phyloP scores from a whole-genome alignment of 148 eudicot species.

The Dianthus caryophyllus region DNA sequence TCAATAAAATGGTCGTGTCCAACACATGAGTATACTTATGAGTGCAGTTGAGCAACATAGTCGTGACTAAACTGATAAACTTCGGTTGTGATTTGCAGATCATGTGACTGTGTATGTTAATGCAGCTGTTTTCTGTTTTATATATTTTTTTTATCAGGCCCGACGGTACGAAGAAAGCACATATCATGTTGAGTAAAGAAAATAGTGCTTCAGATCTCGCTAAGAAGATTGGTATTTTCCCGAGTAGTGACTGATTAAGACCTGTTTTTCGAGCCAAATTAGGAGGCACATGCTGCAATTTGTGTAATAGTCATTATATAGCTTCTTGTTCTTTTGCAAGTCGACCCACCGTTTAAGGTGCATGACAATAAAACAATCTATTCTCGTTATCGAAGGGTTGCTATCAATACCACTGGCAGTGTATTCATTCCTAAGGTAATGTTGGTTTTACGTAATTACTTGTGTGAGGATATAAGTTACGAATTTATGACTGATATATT shows the following conservation, averaged over 20 bases:
- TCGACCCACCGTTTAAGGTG: too few species aligned
- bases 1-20: too few species aligned
- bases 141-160: constrained; percentile 30
- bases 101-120: background rate
- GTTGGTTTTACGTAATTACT: background rate
- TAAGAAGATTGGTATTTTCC: constrained; percentile 39
- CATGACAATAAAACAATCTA: constrained; percentile 37
- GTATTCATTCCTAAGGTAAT: constrained; percentile 66
- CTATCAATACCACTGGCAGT: constrained; percentile 80
- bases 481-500: too few species aligned
- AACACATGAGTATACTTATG: too few species aligned
- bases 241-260: constrained; percentile 22
- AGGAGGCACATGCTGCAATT: constrained; percentile 10
- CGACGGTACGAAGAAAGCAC: constrained; percentile 43
- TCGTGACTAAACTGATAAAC: too few species aligned
- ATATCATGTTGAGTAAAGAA: constrained; percentile 27
- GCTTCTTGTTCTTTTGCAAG: too few species aligned
- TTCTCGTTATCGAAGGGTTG: constrained; percentile 73
- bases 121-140: too few species aligned
- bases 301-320: too few species aligned
- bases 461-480: too few species aligned
- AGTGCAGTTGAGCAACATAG: too few species aligned
- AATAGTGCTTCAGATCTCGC: constrained; percentile 43
- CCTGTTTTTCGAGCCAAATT: constrained; percentile 14
- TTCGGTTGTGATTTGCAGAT: too few species aligned